Conservation (phyloP, 306 rosid species). For the Senna siamea region DNA sequence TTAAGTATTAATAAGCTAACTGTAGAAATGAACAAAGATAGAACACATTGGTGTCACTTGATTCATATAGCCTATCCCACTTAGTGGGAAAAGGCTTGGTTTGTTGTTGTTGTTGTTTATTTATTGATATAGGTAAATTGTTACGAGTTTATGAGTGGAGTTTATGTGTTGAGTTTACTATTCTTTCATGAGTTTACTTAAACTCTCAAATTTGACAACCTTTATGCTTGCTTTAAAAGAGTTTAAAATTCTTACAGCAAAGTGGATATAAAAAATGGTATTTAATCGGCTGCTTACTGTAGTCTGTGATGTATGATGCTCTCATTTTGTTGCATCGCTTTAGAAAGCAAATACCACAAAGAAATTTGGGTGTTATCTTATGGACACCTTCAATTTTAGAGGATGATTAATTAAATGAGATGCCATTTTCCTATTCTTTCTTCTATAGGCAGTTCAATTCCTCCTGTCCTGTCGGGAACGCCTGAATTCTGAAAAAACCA, state of each 20-base stretch:
- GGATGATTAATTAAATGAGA: constrained; percentile 18
- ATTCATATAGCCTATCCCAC: too few species aligned
- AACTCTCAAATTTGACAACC: too few species aligned
- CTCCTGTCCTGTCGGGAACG: constrained; percentile 65
- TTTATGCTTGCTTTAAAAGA: background rate
- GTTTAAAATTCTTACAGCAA: background rate
- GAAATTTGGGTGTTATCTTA: constrained; percentile 20
- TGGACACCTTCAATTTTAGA: constrained; percentile 1
- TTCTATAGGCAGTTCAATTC: constrained; percentile 76
- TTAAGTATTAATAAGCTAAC: too few species aligned
- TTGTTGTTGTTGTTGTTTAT: too few species aligned
- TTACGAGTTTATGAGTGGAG: too few species aligned
- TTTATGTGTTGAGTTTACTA: too few species aligned
- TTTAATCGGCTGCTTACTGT: background rate
- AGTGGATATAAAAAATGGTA: background rate
- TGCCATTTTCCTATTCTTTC: constrained; percentile 31
- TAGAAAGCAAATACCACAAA: constrained; percentile 10
- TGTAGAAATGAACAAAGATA: too few species aligned
- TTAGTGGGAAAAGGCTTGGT: too few species aligned
- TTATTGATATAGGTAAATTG: too few species aligned
- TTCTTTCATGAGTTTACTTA: too few species aligned
- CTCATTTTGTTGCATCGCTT: constrained; percentile 8
- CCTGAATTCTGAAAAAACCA: constrained; percentile 42
- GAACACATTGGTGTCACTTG: too few species aligned
- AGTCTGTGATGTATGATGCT: constrained; percentile 13